Conservation (phyloP, 2,329 filamentous ascomycete genomes). For the Magnaporthiopsis rhizophila region DNA sequence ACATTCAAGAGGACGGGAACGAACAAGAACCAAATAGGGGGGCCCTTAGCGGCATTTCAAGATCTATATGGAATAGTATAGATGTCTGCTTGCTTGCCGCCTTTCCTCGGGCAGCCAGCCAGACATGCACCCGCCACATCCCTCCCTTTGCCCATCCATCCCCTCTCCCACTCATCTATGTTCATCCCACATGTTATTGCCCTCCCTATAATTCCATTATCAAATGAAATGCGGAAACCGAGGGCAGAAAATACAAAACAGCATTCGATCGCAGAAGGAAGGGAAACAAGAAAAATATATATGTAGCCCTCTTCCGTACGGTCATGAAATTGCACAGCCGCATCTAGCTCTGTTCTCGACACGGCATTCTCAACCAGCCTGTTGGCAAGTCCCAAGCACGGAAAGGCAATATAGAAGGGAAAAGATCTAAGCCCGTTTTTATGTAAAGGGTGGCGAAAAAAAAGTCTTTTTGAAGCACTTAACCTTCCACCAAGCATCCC, state of each 20-base stretch:
- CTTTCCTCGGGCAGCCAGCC: not conserved
- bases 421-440: not conserved
- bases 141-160: too few relatives aligned
- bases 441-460: not conserved
- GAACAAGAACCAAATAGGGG: not conserved
- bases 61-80: constrained; percentile 8
- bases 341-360: not conserved
- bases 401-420: not conserved
- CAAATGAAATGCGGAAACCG: not conserved
- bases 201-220: not conserved
- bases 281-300: not conserved
- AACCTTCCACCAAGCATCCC: not conserved
- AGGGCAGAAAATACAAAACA: not conserved
- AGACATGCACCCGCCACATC: not conserved
- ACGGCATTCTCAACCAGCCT: not conserved
- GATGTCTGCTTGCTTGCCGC: not conserved
- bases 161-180: not conserved
- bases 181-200: not conserved
- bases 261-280: not conserved
- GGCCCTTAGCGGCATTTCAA: too few relatives aligned
- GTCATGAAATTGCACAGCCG: not conserved
- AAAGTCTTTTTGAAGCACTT: not conserved
- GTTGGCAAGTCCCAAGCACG: not conserved
- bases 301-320: not conserved
- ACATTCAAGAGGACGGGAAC: not conserved